phyloP scores from a whole-genome alignment of 2,329 filamentous ascomycete species.

The Fusarium secorum region DNA sequence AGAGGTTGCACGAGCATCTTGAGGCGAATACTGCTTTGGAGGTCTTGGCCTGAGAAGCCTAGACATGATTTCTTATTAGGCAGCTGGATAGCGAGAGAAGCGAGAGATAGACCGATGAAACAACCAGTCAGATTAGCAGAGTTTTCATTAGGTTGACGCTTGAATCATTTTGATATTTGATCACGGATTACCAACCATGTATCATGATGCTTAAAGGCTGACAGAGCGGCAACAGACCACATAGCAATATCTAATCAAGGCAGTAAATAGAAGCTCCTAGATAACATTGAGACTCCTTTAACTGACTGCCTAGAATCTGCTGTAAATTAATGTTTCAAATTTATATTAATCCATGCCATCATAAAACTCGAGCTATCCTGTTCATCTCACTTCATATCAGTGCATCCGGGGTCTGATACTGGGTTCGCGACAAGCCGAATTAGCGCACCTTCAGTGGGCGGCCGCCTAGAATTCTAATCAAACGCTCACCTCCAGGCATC shows the following conservation, averaged over 20 bases:
- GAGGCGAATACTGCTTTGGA: background rate
- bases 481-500: conserved; percentile 30
- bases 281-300: too few relatives aligned
- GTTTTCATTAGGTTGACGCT: background rate
- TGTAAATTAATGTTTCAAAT: background rate
- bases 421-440: conserved; percentile 2
- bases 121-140: background rate
- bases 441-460: conserved; percentile 27
- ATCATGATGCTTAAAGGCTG: background rate
- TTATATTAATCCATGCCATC: background rate
- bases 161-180: background rate
- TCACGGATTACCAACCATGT: conserved; percentile 4
- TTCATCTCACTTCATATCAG: background rate
- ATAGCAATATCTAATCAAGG: background rate
- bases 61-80: background rate
- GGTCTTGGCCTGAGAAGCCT: background rate
- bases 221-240: background rate
- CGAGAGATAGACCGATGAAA: background rate
- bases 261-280: background rate
- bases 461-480: conserved; percentile 14
- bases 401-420: background rate
- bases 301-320: background rate
- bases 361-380: background rate
- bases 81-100: background rate
- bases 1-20: background rate